Base-by-base conservation (phyloP, 192 early-diverging fungal genomes). In the Backusella australiensis region DNA sequence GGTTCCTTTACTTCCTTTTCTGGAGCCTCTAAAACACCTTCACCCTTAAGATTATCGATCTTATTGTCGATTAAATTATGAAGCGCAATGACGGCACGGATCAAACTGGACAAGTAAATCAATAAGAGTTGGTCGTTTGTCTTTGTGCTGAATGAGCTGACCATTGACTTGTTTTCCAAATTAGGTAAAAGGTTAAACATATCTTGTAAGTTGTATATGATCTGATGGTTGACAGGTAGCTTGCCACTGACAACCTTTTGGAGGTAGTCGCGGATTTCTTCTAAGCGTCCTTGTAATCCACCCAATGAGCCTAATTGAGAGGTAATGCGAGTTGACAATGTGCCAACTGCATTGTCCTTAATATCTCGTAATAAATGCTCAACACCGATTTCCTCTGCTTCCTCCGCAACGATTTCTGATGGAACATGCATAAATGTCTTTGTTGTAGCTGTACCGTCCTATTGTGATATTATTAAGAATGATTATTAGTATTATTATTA, bases 341-440 rank as follows among this genome's bases (percentile, higher is more conserved):
- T 96, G 2, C 98, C 97, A 34, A 94, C 92, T n/a, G 95, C 90
- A 70, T 92, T 97, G 83, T 99, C 98, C 83, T 98, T 99, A 81
- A 99, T 97, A 80, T 99, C 98, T 73, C 98, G 91, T 70, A 99
- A 86, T 79, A 99, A 85, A 75, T 99, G 98, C 81, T 99, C 98
- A 1, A 99, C 98, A 39, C 98, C 98, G 82, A 99, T 99, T 81
- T 99, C 98, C 86, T 99, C 98, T n/a, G 97, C 95, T 84, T 99
- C 98, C 82, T 99, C 98, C 5, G 98, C 98, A 44, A 96, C 97
- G 75, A 99, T 97, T 67, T 93, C 89, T 14, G 96, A 96, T 1
- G 94, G 95, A 26, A 98, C 93, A 81, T 99, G 97, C 80, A 95
- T 91, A 86, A 99, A 99, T 5, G 98, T 98, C 81, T 95, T 94